Evolutionary conservation across 805 yeast genomes (phyloP), one percentile per base, ranked within the genome.

Genomic region (Maudiozyma turicensis): DNA sequence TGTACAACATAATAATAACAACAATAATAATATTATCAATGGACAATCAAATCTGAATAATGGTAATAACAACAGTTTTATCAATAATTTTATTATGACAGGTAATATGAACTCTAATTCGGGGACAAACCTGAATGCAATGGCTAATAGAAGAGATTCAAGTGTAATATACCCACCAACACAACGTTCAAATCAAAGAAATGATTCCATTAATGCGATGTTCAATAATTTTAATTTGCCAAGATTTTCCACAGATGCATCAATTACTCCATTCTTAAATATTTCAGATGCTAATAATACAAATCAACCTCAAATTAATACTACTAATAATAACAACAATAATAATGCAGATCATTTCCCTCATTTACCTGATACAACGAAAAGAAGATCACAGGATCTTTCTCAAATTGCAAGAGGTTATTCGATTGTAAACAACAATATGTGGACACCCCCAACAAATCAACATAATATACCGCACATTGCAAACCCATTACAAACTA

Each of bases 231-330:
- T 58, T 33, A 53, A 49, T 38, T 54, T 56, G 30, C 60, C 60
- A 8, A 43, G 61, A 43, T 59, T 57, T 34, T 58, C 63, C 8
- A 58, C 66, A 5, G 64, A 60, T 41, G 53, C 60, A 13, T 58
- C 64, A 8, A 52, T 59, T 39, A 51, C 61, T n/a, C 55, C 61
- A 34, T 61, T 58, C 47, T 52, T 63, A 43, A 61, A 60, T 48
- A 56, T 61, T 6, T n/a, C 44, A 28, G 52, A 51, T 33, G 43
- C 30, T 49, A 33, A 6, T 14, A 13, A 14, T 32, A 15, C 32
- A 13, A 40, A 8, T 28, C 26, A 20, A 20, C 26, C 26, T 20
- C 26, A 20, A 20, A 20, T 20, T 20, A 20, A 20, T 20, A 20
- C 2, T 20, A 20, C 2, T 20, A 20, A 20, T 4, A 20, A 15